phyloP scores from a whole-genome alignment of 2,329 filamentous ascomycete species.

The Cladosporium sp. region DNA sequence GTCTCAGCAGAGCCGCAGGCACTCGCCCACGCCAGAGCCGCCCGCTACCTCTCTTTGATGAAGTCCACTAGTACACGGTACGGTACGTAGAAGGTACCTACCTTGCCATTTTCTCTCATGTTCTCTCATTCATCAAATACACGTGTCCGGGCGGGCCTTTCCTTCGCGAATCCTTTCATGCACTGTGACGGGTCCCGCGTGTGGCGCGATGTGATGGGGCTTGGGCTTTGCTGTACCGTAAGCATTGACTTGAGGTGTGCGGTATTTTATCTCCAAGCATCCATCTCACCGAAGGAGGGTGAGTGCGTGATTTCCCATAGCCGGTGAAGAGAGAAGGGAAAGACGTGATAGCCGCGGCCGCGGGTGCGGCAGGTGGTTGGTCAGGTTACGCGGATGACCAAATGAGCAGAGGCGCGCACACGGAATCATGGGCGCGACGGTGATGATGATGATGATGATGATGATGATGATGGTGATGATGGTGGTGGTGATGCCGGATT shows the following conservation, averaged over 20 bases:
- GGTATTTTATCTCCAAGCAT: too few species aligned
- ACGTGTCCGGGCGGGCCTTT: constrained; percentile 1
- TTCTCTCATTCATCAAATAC: constrained; percentile 8
- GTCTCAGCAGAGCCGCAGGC: constrained; percentile 9
- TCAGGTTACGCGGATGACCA: not conserved
- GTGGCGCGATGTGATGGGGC: too few species aligned
- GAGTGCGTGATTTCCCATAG: too few species aligned
- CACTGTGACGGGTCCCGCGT: not conserved
- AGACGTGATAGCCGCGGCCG: too few species aligned
- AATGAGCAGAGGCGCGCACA: not conserved
- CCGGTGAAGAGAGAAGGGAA: too few species aligned
- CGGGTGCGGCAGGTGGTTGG: too few species aligned
- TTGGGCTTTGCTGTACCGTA: too few species aligned
- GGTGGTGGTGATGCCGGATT: not conserved
- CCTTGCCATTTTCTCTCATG: too few species aligned
- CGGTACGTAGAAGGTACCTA: not conserved
- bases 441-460: not conserved
- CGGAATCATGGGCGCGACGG: not conserved
- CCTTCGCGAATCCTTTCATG: not conserved
- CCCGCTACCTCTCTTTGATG: not conserved
- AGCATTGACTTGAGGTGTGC: too few species aligned
- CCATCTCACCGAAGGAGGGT: too few species aligned
- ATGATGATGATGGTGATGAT: not conserved
- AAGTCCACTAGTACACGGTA: not conserved
- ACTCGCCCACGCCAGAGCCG: constrained; percentile 5